phyloP scores from a whole-genome alignment of 768 basidiomycete genomes.

The Tulasnella sp. region DNA sequence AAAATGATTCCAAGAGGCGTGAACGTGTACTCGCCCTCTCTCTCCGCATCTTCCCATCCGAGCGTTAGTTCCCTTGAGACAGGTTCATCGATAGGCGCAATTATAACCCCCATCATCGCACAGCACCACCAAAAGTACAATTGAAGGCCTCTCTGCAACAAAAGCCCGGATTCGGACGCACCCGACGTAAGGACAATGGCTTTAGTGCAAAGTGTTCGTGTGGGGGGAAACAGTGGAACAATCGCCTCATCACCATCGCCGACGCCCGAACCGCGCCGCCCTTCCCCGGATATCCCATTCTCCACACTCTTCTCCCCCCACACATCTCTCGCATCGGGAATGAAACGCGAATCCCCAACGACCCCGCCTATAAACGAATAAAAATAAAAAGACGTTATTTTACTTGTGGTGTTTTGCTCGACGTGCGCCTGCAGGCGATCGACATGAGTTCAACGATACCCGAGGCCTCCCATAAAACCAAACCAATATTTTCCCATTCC shows the following conservation, averaged over 20 bases:
- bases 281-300: background rate
- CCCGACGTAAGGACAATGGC: background rate
- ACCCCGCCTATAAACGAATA: background rate
- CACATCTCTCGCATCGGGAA: background rate
- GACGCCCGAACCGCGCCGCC: background rate
- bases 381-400: background rate
- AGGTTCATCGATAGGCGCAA: conserved; percentile 2
- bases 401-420: background rate
- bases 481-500: background rate
- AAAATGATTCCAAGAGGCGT: background rate
- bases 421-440: background rate
- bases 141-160: background rate
- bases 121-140: background rate
- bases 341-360: background rate
- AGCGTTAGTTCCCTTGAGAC: background rate
- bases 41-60: background rate
- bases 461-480: background rate
- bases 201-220: background rate
- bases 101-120: background rate
- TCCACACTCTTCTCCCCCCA: background rate
- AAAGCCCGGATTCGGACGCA: background rate
- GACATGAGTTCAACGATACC: background rate
- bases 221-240: background rate
- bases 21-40: background rate
- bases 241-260: background rate